A percentile compares a stretch with the other conserved stretches of the same genome.
Evolutionary conservation across 1,139 yeast species (phyloP).

Genomic region (Candida neerlandica): DNA sequence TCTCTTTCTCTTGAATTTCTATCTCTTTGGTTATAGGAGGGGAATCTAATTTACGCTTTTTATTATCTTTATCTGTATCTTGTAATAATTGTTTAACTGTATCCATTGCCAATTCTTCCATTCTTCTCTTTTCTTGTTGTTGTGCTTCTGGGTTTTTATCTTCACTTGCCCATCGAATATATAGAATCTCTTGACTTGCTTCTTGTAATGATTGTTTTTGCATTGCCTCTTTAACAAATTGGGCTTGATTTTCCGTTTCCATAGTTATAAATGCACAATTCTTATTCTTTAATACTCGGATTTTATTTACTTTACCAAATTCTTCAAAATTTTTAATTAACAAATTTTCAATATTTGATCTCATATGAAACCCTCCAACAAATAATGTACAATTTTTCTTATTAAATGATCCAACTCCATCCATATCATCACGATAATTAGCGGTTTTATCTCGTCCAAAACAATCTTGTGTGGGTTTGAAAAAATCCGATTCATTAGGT

Average conservation of each 20-base stretch:
- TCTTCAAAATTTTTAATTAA: conserved; percentile 59
- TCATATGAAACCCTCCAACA: conserved; percentile 63
- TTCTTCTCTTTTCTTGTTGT: conserved; percentile 45
- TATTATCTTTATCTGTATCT: conserved; percentile 8
- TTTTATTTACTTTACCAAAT: conserved; percentile 77
- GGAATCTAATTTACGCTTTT: conserved; percentile 10
- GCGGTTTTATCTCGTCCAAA: conserved; percentile 90
- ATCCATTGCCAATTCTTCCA: conserved; percentile 38
- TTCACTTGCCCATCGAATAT: conserved; percentile 86
- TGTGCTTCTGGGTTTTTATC: conserved; percentile 80
- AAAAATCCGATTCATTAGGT: conserved; percentile 53
- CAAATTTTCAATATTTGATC: conserved; percentile 28
- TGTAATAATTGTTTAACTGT: conserved; percentile 35
- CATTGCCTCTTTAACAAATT: conserved; percentile 95
- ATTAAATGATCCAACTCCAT: conserved; percentile 87
- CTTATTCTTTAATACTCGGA: conserved; percentile 61
- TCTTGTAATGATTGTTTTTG: conserved; percentile 70
- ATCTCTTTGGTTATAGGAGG: conserved; percentile 17
- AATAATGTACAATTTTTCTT: conserved; percentile 72
- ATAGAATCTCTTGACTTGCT: conserved; percentile 55
- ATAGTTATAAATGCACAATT: conserved; percentile 82
- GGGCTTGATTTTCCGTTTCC: conserved; percentile 71
- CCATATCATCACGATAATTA: conserved; percentile 89
- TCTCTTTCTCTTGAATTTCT: conserved; percentile 12
- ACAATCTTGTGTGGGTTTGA: conserved; percentile 75